Conservation (phyloP, 306 rosid genomes). For the Heteromeles arbutifolia region DNA sequence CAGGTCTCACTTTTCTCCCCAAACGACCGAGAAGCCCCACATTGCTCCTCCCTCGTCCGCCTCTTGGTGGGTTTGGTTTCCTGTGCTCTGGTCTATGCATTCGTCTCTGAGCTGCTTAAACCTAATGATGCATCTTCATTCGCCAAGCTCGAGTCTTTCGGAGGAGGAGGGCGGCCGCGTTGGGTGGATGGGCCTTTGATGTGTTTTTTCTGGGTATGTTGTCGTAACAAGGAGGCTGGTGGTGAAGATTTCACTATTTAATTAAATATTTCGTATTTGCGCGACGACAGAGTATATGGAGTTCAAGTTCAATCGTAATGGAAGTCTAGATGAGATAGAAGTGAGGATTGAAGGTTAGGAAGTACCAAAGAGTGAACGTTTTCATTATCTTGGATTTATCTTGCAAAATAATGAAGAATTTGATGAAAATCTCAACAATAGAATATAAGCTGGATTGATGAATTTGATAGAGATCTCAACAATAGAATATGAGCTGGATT, state of each 20-base stretch:
- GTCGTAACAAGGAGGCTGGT: constrained; percentile 61
- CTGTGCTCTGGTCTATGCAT: constrained; percentile 47
- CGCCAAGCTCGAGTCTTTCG: constrained; percentile 9
- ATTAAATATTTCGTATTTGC: too few species aligned
- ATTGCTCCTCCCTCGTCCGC: constrained; percentile 31
- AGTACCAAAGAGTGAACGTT: too few species aligned
- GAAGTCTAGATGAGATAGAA: too few species aligned
- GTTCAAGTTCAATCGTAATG: too few species aligned
- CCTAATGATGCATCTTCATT: constrained; percentile 13
- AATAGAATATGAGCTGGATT: too few species aligned
- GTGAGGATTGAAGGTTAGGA: too few species aligned
- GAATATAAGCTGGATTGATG: too few species aligned
- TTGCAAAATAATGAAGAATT: too few species aligned
- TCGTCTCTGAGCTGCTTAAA: constrained; percentile 43
- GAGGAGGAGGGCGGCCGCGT: constrained; percentile 13
- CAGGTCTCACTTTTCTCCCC: constrained; percentile 21
- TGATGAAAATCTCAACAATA: too few species aligned
- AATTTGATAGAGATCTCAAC: too few species aligned
- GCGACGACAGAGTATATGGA: too few species aligned
- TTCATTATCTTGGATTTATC: too few species aligned
- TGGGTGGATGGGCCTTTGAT: constrained; percentile 69
- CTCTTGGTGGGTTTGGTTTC: constrained; percentile 41
- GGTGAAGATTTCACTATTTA: constrained; percentile 13
- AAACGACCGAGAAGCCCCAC: constrained; percentile 31
- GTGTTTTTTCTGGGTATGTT: constrained; percentile 81